Evolutionary conservation across 257 asterid genomes (phyloP).

Genomic region (Fraxinus anomala): DNA sequence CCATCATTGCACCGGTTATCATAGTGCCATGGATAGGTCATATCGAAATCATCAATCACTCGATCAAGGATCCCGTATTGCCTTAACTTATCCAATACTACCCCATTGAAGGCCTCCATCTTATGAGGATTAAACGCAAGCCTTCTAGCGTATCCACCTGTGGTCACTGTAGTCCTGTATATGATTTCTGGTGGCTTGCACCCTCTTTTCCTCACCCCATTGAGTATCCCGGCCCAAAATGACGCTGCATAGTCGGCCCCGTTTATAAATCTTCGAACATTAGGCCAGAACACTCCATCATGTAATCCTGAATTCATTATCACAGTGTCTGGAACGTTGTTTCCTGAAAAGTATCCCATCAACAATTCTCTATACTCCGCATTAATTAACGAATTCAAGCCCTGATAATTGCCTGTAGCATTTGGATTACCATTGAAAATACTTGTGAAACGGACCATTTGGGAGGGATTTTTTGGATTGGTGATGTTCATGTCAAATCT

Average conservation of each 20-base stretch:
- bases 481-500: constrained; percentile 68
- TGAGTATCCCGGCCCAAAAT: constrained; percentile 68
- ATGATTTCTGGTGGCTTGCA: constrained; percentile 50
- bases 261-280: constrained; percentile 45
- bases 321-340: constrained; percentile 67
- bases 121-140: constrained; percentile 80
- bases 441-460: constrained; percentile 69
- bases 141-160: constrained; percentile 78
- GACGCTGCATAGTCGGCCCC: constrained; percentile 68
- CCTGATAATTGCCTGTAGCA: constrained; percentile 51
- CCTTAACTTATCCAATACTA: constrained; percentile 75
- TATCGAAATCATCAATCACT: constrained; percentile 78
- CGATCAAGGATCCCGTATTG: constrained; percentile 43
- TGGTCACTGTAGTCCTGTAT: constrained; percentile 78
- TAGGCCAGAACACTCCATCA: constrained; percentile 75
- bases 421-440: constrained; percentile 87
- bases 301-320: constrained; percentile 92
- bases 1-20: constrained; percentile 92
- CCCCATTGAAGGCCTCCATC: constrained; percentile 90
- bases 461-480: constrained; percentile 69
- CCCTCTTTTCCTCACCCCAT: constrained; percentile 53
- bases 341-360: background rate
- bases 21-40: constrained; percentile 95
- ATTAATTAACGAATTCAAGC: background rate
- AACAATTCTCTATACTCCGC: background rate